Conservation (phyloP, 2,329 filamentous ascomycete species). For the Talaromyces sp. region DNA sequence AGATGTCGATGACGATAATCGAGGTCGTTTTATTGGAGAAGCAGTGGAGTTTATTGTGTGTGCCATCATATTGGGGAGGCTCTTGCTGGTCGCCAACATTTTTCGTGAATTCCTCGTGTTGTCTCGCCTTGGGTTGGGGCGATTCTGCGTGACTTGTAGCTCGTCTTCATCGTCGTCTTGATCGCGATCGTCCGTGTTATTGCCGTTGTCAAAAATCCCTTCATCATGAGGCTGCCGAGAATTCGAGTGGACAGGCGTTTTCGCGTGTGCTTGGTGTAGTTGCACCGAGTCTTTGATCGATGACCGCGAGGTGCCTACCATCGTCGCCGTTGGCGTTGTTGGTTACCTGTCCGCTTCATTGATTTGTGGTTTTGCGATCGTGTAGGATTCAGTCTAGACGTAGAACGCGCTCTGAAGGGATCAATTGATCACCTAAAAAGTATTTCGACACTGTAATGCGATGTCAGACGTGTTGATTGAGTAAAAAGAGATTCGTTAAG, state of each 20-base stretch:
- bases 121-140: neutral
- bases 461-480: neutral
- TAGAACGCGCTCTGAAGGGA: neutral
- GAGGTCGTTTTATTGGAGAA: neutral
- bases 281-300: neutral
- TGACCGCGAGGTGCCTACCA: conserved; percentile 1
- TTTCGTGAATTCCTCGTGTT: neutral
- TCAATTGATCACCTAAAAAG: neutral
- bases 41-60: neutral
- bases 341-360: neutral
- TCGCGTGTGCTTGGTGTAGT: neutral
- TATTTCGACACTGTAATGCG: neutral
- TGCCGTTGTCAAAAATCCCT: neutral
- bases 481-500: neutral
- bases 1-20: neutral
- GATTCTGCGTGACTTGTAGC: neutral
- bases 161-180: neutral
- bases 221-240: neutral
- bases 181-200: neutral
- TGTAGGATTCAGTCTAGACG: neutral
- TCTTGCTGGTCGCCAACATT: conserved; percentile 8
- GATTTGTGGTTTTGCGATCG: neutral
- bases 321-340: conserved; percentile 4
- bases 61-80: conserved; percentile 7
- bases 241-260: neutral